Percentiles rank a stretch among this genome's conserved stretches.
These are phyloP conservation scores for Rachicladosporium sp. DNA, from an alignment of 2,329 filamentous ascomycete genomes.

Conservation along the genomic window DNA sequence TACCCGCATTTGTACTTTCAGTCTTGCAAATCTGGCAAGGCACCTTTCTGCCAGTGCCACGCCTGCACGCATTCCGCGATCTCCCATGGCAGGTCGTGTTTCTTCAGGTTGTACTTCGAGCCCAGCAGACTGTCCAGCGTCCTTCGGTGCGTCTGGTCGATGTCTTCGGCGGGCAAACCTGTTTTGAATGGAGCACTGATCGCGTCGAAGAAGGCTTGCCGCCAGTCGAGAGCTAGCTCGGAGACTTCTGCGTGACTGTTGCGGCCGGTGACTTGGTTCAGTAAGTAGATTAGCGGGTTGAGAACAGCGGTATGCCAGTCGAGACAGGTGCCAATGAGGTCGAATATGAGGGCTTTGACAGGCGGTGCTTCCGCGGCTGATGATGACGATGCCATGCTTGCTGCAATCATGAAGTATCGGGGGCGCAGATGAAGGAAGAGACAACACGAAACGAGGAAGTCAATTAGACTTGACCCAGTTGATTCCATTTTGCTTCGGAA, in stretches of 20 bases:
- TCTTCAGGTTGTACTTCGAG: not conserved
- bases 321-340: slow-evolving; percentile 48
- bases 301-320: slow-evolving; percentile 35
- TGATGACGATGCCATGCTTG: no score
- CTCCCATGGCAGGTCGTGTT: not conserved
- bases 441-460: no score
- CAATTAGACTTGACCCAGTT: no score
- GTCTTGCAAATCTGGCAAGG: not conserved
- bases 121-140: slow-evolving; percentile 29
- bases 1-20: no score
- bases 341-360: slow-evolving; percentile 24
- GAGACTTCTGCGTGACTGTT: not conserved
- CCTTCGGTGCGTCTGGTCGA: slow-evolving; percentile 38
- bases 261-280: not conserved
- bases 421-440: no score
- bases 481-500: no score
- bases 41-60: slow-evolving; percentile 35
- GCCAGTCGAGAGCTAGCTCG: slow-evolving; percentile 36
- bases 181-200: slow-evolving; percentile 28
- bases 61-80: slow-evolving; percentile 9
- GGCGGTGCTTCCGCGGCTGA: no score
- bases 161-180: slow-evolving; percentile 33
- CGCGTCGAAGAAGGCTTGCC: slow-evolving; percentile 37
- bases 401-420: no score
- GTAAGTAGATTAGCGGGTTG: not conserved